phyloP scores from a whole-genome alignment of 176 grass and related monocot species.

The Triticum timopheevii region DNA sequence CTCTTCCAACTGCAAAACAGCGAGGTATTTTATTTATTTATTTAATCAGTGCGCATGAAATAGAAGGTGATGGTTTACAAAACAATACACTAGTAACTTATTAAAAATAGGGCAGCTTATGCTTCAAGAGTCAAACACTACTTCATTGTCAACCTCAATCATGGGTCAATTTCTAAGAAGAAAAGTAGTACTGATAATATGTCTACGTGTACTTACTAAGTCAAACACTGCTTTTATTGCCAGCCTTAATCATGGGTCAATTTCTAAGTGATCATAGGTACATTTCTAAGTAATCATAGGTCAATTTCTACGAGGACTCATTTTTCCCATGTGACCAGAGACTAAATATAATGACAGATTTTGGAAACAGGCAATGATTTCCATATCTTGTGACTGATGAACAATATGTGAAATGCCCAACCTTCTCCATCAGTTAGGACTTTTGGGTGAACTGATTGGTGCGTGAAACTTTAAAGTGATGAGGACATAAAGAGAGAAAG shows the following conservation, averaged over 20 bases:
- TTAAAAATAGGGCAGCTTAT: background rate
- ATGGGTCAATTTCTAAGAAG: background rate
- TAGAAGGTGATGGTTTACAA: background rate
- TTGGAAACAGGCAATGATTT: background rate
- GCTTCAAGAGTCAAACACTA: background rate
- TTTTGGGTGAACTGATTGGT: too few relatives aligned
- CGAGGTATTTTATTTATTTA: background rate
- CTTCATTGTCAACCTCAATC: background rate
- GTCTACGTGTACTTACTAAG: background rate
- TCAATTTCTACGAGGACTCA: background rate
- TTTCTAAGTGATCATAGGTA: background rate
- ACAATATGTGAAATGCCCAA: too few relatives aligned
- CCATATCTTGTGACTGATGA: background rate
- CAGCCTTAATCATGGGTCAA: background rate
- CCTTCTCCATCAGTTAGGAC: too few relatives aligned
- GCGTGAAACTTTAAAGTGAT: background rate
- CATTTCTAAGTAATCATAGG: background rate
- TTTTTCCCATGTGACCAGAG: background rate
- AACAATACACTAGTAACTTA: background rate
- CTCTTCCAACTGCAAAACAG: conserved; percentile 85
- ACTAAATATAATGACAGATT: background rate
- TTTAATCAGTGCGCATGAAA: background rate
- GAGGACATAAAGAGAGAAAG: background rate
- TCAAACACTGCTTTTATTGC: background rate
- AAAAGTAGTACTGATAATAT: too few relatives aligned